A percentile compares a stretch with the other conserved stretches of the same genome.
Conservation (phyloP, 2,329 filamentous ascomycete species). For the Aspergillus awamori region DNA sequence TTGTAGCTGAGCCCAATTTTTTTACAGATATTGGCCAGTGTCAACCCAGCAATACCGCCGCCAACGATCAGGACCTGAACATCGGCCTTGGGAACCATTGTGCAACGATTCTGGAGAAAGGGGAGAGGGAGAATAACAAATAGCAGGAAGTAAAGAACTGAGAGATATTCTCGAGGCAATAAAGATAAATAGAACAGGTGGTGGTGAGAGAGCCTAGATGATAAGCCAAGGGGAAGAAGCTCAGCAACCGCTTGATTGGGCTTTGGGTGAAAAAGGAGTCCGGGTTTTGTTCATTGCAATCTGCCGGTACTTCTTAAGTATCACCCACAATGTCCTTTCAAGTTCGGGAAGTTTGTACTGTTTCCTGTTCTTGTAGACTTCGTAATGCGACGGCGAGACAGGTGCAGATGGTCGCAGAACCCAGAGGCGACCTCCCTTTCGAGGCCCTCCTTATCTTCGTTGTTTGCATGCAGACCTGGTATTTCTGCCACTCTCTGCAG, state of each 20-base stretch:
- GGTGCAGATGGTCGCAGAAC: neutral
- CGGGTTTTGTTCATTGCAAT: neutral
- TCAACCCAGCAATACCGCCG: constrained; percentile 6
- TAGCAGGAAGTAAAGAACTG: too few relatives aligned
- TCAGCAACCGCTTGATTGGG: neutral
- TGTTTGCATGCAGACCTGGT: too few relatives aligned
- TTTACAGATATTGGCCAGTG: neutral
- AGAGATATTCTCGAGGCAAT: too few relatives aligned
- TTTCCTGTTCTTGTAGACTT: too few relatives aligned
- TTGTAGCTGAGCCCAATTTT: neutral
- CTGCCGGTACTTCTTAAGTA: neutral
- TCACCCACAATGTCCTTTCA: neutral
- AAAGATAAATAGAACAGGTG: too few relatives aligned
- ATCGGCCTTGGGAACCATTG: neutral
- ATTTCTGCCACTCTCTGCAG: too few relatives aligned
- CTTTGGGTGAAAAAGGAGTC: neutral
- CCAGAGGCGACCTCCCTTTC: neutral
- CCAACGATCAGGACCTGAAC: constrained; percentile 5
- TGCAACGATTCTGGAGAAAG: neutral
- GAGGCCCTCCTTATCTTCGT: too few relatives aligned
- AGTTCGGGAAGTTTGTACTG: too few relatives aligned
- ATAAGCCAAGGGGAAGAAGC: too few relatives aligned
- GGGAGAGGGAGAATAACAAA: neutral
- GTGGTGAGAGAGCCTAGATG: too few relatives aligned
- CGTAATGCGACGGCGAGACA: too few relatives aligned